A percentile compares a stretch with the other conserved stretches of the same genome.
These are phyloP conservation scores for Keithomyces neogunnii DNA, from an alignment of 2,329 filamentous ascomycete species.

Conservation along the genomic window DNA sequence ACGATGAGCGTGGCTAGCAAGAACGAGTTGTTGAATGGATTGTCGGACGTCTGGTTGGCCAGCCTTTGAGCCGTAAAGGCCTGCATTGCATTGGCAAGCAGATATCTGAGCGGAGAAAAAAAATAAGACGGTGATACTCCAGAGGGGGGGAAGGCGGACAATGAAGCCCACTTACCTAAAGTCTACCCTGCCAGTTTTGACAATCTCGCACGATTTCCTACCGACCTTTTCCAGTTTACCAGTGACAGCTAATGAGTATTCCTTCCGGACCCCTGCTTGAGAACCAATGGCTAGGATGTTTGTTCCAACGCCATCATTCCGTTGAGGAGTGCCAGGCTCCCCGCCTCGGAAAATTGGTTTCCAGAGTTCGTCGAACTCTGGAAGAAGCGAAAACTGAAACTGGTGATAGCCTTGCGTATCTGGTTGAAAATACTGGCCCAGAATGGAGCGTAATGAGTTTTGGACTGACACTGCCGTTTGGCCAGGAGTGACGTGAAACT, in stretches of 20 bases:
- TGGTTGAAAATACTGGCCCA: slow-evolving; percentile 42
- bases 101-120: slow-evolving; percentile 33
- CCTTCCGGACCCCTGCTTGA: slow-evolving; percentile 43
- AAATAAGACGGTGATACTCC: neutral
- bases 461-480: slow-evolving; percentile 46
- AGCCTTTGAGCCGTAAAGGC: slow-evolving; percentile 43
- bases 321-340: slow-evolving; percentile 17
- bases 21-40: slow-evolving; percentile 45
- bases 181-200: slow-evolving; percentile 48
- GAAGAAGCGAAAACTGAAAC: slow-evolving; percentile 37
- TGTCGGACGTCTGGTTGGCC: slow-evolving; percentile 40
- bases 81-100: slow-evolving; percentile 54
- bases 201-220: slow-evolving; percentile 37
- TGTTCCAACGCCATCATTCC: slow-evolving; percentile 34
- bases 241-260: slow-evolving; percentile 39
- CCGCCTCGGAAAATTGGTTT: slow-evolving; percentile 39
- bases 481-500: slow-evolving; percentile 30
- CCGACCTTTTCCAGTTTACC: slow-evolving; percentile 48
- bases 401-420: slow-evolving; percentile 38
- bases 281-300: slow-evolving; percentile 53
- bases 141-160: neutral
- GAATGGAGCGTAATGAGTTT: slow-evolving; percentile 45
- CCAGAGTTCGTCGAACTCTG: slow-evolving; percentile 44
- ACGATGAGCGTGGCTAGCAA: slow-evolving; percentile 50
- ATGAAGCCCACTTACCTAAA: slow-evolving; percentile 37